Evolutionary conservation across 352 stramenopile genomes (phyloP), one percentile per base, ranked within the genome.

Genomic region (Globisporangium cylindrosporum): DNA sequence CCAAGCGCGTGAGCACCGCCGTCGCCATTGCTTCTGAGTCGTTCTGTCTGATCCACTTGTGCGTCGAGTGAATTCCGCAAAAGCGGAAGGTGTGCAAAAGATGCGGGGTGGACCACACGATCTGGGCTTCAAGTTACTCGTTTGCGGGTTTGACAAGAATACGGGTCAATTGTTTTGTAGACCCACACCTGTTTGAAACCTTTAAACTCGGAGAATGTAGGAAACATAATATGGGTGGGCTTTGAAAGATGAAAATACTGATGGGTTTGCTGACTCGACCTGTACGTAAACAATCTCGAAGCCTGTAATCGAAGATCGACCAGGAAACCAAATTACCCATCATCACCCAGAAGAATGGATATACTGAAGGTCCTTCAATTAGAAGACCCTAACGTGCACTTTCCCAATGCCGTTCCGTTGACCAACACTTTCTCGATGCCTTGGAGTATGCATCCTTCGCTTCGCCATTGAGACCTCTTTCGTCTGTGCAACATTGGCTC

Each of bases 1-100:
- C 67, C 51, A 81, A 77, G 61, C 72, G 74, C 73, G 69, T 63
- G 18, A 86, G 56, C 58, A 73, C 72, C 53, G 74, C 75, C 12
- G 74, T 77, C 46, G 77, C 77, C 77, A 84, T 84, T 27, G 25
- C 49, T 64, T 49, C 34, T 20, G 29, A 22, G 59, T 14, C 18
- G 18, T 56, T 64, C 29, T 14, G 15, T 53, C 34, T 53, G n/a
- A 53, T 20, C 24, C 32, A 27, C 18, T n/a, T 61, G 55, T 60
- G 20, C 43, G 41, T 49, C 41, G 41, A 49, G 6, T n/a, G 36
- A 64, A 34, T 53, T 56, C 4, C 24, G 59, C 59, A 25, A 64
- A 49, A 14, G 36, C 36, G 10, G 32, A 38, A 59, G 12, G 25
- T 27, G 27, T 38, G 27, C 25, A 43, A 43, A 43, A 32, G 53